These are phyloP conservation scores for Diddensiella caesifluorescens DNA, from an alignment of 805 yeast genomes.

Conservation along the genomic window DNA sequence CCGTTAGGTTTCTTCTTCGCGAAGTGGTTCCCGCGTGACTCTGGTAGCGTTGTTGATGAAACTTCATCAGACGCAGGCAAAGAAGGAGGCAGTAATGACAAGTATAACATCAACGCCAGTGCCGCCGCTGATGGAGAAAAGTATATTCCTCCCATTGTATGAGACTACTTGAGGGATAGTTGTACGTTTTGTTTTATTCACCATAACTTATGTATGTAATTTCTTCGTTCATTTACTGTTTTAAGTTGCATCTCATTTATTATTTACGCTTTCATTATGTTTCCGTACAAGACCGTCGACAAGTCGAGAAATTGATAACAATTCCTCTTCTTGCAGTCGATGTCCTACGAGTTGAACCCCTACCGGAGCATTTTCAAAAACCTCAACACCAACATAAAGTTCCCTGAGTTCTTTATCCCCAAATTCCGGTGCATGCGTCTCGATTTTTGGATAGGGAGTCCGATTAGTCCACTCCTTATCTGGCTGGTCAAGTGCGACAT, in stretches of 20 bases:
- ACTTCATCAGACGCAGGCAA: background rate
- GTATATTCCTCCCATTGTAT: background rate
- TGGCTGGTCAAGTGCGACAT: slow-evolving; percentile 38
- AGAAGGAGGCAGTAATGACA: background rate
- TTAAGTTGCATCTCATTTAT: background rate
- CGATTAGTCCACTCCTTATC: background rate
- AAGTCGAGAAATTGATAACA: background rate
- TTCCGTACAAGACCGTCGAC: background rate
- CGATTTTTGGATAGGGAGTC: background rate
- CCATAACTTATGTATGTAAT: background rate
- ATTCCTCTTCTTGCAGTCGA: background rate
- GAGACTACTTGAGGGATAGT: too few relatives aligned
- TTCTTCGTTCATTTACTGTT: background rate
- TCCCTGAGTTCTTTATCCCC: background rate
- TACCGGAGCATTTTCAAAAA: background rate
- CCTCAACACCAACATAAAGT: background rate
- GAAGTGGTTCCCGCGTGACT: slow-evolving; percentile 1
- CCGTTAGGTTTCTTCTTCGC: background rate
- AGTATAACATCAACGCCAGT: background rate
- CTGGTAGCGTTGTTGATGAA: slow-evolving; percentile 1
- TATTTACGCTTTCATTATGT: background rate
- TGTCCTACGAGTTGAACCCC: background rate
- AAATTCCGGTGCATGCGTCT: background rate
- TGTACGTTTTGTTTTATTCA: background rate
- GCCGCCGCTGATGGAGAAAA: background rate